Base-by-base conservation (phyloP, 805 yeast genomes). In the Lachancea nothofagi region DNA sequence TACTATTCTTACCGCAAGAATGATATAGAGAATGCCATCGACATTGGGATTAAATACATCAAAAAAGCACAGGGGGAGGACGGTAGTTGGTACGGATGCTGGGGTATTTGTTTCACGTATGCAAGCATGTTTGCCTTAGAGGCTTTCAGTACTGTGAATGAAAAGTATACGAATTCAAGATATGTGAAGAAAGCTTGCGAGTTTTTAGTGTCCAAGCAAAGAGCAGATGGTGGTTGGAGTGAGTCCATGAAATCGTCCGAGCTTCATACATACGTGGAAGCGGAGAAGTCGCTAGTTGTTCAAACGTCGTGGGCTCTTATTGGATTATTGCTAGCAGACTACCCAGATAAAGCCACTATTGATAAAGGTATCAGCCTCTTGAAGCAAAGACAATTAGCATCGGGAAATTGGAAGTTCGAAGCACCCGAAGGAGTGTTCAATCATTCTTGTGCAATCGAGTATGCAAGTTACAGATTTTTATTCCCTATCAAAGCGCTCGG, bases 91-190 rank as follows among this genome's bases (percentile, higher is more conserved):
- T 94, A 89, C 59, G 99, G 99, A 1, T 79, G 87, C 29, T 93
- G 99, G 99, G 99, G 98, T 26, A 80, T 93, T 4, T 93, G 99
- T 58, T 88, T 72, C 57, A 85, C 96, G 0, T 93, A 93, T 61
- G 97, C 97, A 0, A 84, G 88, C 2, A 93, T 93, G 98, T 93
- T 93, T 74, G 99, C 99, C 0, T 62, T 93, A 21, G 99, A 93
- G 52, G 97, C 97, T 0, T 69, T 93, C 35, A 68, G 77, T 20
- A 75, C 90, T 3, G 81, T 82, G 20, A 85, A 80, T 1, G 72
- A 72, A 42, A 65, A 54, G 2, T 90, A 88, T 57, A 54, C 54
- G 1, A 86, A 80, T 51, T 76, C 82, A 28, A 74, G 67, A 5
- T 60, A 65, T 2, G 95, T 86, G 5, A 64, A 69, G 28, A 73